Conservation (phyloP, 352 stramenopile species). For the Globisporangium middletonii region DNA sequence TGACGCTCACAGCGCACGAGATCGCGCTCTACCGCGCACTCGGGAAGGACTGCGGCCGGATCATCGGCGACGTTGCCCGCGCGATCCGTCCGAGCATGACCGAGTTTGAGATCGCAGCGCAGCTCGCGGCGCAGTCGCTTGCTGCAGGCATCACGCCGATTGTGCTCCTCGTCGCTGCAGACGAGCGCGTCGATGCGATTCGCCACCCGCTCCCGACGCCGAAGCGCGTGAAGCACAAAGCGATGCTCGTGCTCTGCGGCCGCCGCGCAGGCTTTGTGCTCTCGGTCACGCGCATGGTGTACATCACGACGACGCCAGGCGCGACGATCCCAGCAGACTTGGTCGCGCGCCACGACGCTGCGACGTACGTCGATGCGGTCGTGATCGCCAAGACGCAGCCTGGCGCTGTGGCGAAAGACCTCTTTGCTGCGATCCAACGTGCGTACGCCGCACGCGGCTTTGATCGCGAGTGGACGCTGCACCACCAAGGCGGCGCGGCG, state of each 20-base stretch:
- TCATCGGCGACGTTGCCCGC: constrained; percentile 49
- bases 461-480: constrained; percentile 50
- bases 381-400: constrained; percentile 37
- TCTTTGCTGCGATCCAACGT: constrained; percentile 50
- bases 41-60: constrained; percentile 52
- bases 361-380: constrained; percentile 63
- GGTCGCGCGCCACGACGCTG: constrained; percentile 48
- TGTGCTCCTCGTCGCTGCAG: constrained; percentile 51
- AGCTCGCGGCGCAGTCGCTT: constrained; percentile 34
- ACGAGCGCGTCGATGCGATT: constrained; percentile 61
- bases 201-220: constrained; percentile 64
- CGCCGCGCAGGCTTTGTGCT: constrained; percentile 54
- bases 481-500: constrained; percentile 60
- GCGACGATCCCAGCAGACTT: constrained; percentile 29
- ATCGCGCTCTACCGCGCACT: constrained; percentile 45
- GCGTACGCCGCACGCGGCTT: constrained; percentile 55
- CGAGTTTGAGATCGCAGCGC: constrained; percentile 49
- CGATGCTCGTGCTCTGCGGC: constrained; percentile 71
- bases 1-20: constrained; percentile 48
- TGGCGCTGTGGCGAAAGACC: constrained; percentile 26
- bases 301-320: constrained; percentile 36
- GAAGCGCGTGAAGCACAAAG: constrained; percentile 67
- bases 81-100: constrained; percentile 32
- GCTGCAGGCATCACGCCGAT: constrained; percentile 44
- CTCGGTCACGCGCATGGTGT: constrained; percentile 62